Base-by-base conservation (phyloP, 1,139 yeast species). In the Magnusiomyces paraingens region DNA sequence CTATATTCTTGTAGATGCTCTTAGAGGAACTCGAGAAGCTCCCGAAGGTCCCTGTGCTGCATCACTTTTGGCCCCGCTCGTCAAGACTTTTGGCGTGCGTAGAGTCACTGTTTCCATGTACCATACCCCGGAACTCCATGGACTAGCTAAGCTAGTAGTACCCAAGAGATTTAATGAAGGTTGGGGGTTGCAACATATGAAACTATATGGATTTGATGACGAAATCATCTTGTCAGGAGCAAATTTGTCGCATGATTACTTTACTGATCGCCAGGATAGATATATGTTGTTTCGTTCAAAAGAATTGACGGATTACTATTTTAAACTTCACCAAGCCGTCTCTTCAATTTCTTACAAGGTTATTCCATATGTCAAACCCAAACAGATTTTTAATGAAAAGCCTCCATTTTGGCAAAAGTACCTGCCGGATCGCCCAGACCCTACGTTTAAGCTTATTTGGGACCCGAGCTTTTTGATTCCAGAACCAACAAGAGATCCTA, bases 171-270 rank as follows among this genome's bases (percentile, higher is more conserved):
- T 91, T 58, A 90, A 91, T 67, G 99, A 93, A 71, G 93, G 95
- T 6, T 75, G 80, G 65, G 99, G 99, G 0, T 75, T 93, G 52
- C 99, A 93, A 70, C 99, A 93, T 67, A 94, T 93, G 99, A 93
- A 93, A 69, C 77, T 94, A 43, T 93, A 93, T 66, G 99, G 99
- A 1, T 83, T 90, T 64, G 99, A 93, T 68, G 83, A 90, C 63
- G 96, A 90, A 65, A 82, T 93, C 51, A 79, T 94, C 18, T 75
- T 94, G 49, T 81, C 89, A 20, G 99, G 99, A 2, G 99, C 99
- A 3, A 93, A 93, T 64, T 75, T 93, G 53, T 88, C 96, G 0
- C 74, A 80, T 45, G 99, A 93, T 69, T 93, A 93, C 69, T 93
- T 94, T 69, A 86, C 95, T n/a, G 85, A 93, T 67, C 81, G 99